Evolutionary conservation across 306 rosid genomes (phyloP).

Genomic region (Begonia peltatifolia): DNA sequence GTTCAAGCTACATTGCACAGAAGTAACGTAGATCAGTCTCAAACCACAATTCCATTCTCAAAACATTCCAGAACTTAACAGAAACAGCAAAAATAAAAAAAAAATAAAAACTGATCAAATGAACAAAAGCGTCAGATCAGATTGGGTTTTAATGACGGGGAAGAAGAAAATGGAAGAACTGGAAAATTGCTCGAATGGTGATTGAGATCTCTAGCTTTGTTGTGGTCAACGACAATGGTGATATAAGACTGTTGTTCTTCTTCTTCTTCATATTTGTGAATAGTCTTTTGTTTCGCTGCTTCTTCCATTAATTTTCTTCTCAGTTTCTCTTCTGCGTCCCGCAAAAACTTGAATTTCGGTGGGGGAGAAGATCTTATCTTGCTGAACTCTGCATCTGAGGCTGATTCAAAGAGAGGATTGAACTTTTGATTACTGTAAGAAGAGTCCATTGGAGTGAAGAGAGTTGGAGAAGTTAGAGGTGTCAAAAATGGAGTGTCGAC

Average conservation of each 20-base stretch:
- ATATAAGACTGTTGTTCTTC: conserved; percentile 43
- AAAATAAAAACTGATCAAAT: neutral
- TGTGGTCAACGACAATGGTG: conserved; percentile 51
- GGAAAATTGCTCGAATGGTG: conserved; percentile 60
- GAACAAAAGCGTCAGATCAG: conserved; percentile 20
- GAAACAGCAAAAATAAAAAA: too few relatives aligned
- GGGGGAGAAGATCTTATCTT: conserved; percentile 80
- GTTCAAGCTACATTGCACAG: too few relatives aligned
- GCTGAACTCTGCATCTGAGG: conserved; percentile 80
- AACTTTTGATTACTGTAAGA: conserved; percentile 34
- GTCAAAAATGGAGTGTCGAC: conserved; percentile 85
- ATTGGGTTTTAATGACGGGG: conserved; percentile 39
- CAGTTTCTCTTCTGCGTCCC: conserved; percentile 85
- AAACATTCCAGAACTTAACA: too few relatives aligned
- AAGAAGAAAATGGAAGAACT: conserved; percentile 62
- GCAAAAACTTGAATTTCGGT: conserved; percentile 88
- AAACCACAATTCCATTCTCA: too few relatives aligned
- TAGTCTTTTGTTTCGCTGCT: conserved; percentile 13
- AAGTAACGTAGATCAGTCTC: too few relatives aligned
- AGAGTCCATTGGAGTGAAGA: conserved; percentile 47
- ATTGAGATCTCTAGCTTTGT: conserved; percentile 27
- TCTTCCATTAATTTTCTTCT: conserved; percentile 41
- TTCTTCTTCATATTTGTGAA: conserved; percentile 3
- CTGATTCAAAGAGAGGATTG: conserved; percentile 66
- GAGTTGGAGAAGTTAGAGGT: conserved; percentile 65